A percentile compares a stretch with the other conserved stretches of the same genome.
phyloP scores from a whole-genome alignment of 345 rosid genomes.

The Aquilaria malaccensis region DNA sequence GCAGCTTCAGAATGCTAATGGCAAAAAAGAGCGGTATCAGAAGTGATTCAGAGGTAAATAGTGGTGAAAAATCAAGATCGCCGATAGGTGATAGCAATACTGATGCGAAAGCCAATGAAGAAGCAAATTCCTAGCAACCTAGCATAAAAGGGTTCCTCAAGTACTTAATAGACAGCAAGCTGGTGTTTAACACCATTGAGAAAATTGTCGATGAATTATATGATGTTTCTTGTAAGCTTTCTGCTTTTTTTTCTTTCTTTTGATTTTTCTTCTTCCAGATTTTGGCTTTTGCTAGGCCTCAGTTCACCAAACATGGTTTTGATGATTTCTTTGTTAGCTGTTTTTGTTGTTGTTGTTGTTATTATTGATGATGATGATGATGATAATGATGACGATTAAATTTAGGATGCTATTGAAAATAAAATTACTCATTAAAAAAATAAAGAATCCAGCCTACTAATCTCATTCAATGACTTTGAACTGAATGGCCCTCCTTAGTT shows the following conservation, averaged over 20 bases:
- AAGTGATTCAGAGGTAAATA: conserved; percentile 2
- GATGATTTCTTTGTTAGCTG: too few species aligned
- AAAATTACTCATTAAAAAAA: too few species aligned
- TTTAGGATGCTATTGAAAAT: too few species aligned
- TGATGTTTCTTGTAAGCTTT: conserved; percentile 71
- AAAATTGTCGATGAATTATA: conserved; percentile 64
- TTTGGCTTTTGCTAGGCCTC: too few species aligned
- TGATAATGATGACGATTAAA: too few species aligned
- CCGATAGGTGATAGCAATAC: conserved; percentile 13
- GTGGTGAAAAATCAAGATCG: conserved; percentile 9
- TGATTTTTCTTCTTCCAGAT: too few species aligned
- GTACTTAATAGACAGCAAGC: conserved; percentile 70
- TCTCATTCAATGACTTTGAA: too few species aligned
- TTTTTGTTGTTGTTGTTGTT: too few species aligned
- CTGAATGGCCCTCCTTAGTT: too few species aligned
- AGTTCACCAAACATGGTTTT: too few species aligned
- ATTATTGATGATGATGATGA: too few species aligned
- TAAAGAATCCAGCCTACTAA: too few species aligned
- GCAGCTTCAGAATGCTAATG: conserved; percentile 74
- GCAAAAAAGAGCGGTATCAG: conserved; percentile 28
- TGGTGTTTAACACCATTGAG: conserved; percentile 69
- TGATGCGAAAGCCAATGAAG: conserved; percentile 11
- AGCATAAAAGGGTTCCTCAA: conserved; percentile 58
- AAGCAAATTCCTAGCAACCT: conserved; percentile 49
- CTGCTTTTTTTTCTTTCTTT: background rate